Conservation (phyloP, 768 basidiomycete genomes). For the Suillus clintonianus region DNA sequence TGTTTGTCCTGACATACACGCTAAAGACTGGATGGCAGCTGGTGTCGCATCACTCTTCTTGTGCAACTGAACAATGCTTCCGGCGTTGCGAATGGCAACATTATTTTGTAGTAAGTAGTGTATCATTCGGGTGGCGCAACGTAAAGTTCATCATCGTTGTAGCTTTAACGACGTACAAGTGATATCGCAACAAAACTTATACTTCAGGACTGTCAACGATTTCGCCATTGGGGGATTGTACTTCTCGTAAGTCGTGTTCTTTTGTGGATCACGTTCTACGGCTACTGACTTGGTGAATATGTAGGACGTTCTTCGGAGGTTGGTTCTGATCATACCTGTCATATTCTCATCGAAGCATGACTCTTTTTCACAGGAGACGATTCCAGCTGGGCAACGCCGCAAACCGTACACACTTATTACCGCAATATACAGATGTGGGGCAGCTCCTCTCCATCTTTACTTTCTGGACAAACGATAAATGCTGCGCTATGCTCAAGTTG, state of each 20-base stretch:
- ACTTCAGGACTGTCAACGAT: slow-evolving; percentile 56
- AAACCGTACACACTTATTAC: slow-evolving; percentile 71
- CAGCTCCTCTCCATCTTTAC: slow-evolving; percentile 49
- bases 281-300: slow-evolving; percentile 2
- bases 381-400: slow-evolving; percentile 68
- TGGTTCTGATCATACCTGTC: slow-evolving; percentile 6
- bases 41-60: slow-evolving; percentile 72
- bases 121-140: not conserved
- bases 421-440: slow-evolving; percentile 73
- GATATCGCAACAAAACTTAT: slow-evolving; percentile 59
- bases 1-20: not conserved
- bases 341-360: slow-evolving; percentile 13
- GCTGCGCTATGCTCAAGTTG: slow-evolving; percentile 8
- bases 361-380: slow-evolving; percentile 52
- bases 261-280: slow-evolving; percentile 2
- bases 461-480: slow-evolving; percentile 24
- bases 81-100: slow-evolving; percentile 70
- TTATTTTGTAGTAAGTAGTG: slow-evolving; percentile 62
- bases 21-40: slow-evolving; percentile 38
- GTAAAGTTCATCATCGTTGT: not conserved
- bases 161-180: slow-evolving; percentile 74
- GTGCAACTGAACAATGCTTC: slow-evolving; percentile 77
- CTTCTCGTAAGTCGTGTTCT: slow-evolving; percentile 60
- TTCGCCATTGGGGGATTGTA: slow-evolving; percentile 69
- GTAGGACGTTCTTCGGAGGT: slow-evolving; percentile 84